Conservation (phyloP, 2,329 filamentous ascomycete genomes). For the Fusarium scirpi region DNA sequence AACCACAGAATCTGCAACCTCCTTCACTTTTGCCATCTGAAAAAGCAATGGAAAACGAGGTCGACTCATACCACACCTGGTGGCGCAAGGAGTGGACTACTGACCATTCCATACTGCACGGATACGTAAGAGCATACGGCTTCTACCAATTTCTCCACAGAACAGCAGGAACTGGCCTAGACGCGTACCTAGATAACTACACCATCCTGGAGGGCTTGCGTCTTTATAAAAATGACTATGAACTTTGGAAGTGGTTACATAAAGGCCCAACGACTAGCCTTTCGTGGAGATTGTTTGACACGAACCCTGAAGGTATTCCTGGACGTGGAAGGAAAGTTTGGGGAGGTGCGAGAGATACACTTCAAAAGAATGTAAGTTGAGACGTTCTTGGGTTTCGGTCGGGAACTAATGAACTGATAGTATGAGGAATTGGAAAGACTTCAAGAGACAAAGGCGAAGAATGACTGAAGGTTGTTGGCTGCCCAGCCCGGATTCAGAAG, state of each 20-base stretch:
- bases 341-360: background rate
- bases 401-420: background rate
- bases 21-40: background rate
- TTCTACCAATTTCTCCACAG: background rate
- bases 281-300: background rate
- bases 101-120: background rate
- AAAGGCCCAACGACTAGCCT: background rate
- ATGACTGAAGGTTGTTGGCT: background rate
- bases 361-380: background rate
- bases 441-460: background rate
- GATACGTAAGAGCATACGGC: background rate
- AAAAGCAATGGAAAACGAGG: background rate
- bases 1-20: background rate
- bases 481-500: no score
- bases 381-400: fast-evolving
- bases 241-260: background rate
- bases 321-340: background rate
- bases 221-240: background rate
- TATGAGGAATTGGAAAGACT: background rate
- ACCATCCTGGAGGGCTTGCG: background rate
- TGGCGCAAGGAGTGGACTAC: background rate
- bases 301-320: background rate
- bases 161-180: background rate
- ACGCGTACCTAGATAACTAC: background rate
- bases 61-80: background rate